These are phyloP conservation scores for Cyberlindnera bimundalis DNA, from an alignment of 805 yeast genomes.

Conservation along the genomic window DNA sequence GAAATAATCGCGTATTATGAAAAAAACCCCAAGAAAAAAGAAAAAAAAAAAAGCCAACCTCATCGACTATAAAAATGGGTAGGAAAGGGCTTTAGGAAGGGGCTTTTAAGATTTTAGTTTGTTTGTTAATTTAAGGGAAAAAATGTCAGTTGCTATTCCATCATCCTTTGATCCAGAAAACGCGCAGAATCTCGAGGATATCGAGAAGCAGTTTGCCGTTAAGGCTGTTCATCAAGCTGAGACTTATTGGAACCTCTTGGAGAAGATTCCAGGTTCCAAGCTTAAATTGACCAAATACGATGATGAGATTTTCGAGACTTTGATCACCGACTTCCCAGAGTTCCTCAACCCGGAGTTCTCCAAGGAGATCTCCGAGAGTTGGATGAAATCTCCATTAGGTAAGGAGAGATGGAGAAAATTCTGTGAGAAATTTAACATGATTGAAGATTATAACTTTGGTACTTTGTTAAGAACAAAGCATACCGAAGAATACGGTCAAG, in stretches of 20 bases:
- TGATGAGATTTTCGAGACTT: slow-evolving; percentile 60
- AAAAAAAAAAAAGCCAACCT: too few relatives aligned
- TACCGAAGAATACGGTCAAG: slow-evolving; percentile 72
- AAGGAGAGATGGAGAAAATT: slow-evolving; percentile 90
- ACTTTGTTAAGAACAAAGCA: slow-evolving; percentile 79
- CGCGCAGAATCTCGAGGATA: slow-evolving; percentile 93
- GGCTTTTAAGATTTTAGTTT: too few relatives aligned
- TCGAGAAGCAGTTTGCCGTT: slow-evolving; percentile 97
- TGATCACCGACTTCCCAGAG: slow-evolving; percentile 84
- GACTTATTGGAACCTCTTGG: slow-evolving; percentile 83
- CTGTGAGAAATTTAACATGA: slow-evolving; percentile 76
- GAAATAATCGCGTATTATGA: neutral
- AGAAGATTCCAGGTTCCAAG: slow-evolving; percentile 72
- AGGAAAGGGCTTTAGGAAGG: too few relatives aligned
- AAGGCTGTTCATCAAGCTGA: slow-evolving; percentile 95
- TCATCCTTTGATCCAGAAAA: slow-evolving; percentile 69
- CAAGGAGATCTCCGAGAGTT: slow-evolving; percentile 64
- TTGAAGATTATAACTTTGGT: slow-evolving; percentile 94
- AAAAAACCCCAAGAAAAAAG: too few relatives aligned
- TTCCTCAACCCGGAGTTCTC: slow-evolving; percentile 58
- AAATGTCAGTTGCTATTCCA: slow-evolving; percentile 9
- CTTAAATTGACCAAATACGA: slow-evolving; percentile 70
- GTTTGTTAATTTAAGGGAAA: too few relatives aligned
- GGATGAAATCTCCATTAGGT: slow-evolving; percentile 74
- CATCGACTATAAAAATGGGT: too few relatives aligned